Conservation (phyloP, 768 basidiomycete species). For the Trametes coccinea region DNA sequence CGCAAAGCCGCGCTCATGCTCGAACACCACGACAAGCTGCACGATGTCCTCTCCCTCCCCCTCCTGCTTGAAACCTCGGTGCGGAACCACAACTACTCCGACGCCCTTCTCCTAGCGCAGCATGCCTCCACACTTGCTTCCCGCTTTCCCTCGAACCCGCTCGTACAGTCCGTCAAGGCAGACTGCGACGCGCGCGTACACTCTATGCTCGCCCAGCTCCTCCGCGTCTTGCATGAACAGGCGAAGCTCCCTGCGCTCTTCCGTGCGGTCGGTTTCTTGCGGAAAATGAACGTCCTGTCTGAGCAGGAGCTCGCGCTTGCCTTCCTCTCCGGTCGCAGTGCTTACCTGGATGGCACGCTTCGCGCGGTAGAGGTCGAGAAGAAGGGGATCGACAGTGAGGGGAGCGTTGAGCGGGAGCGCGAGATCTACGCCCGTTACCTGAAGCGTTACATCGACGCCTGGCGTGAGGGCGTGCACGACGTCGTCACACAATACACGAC, state of each 20-base stretch:
- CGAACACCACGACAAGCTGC: constrained; percentile 91
- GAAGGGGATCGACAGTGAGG: constrained; percentile 39
- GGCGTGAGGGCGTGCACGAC: constrained; percentile 92
- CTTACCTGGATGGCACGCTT: constrained; percentile 59
- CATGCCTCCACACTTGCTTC: constrained; percentile 57
- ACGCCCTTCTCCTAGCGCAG: constrained; percentile 81
- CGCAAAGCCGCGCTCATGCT: constrained; percentile 80
- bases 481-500: constrained; percentile 86
- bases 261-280: constrained; percentile 86
- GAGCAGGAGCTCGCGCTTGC: constrained; percentile 81
- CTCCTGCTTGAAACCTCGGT: constrained; percentile 91
- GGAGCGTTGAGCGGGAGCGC: constrained; percentile 45
- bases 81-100: constrained; percentile 87
- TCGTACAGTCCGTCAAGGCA: constrained; percentile 67
- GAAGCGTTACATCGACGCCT: constrained; percentile 85
- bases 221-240: constrained; percentile 78
- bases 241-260: constrained; percentile 87
- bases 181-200: constrained; percentile 60
- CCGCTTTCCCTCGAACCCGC: constrained; percentile 44
- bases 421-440: constrained; percentile 78
- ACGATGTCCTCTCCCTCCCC: constrained; percentile 89
- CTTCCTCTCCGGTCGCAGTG: constrained; percentile 75
- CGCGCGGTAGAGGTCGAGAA: constrained; percentile 47
- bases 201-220: constrained; percentile 73
- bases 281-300: constrained; percentile 73